Conservation (phyloP, 352 stramenopile species). For the Phytophthora sp. region DNA sequence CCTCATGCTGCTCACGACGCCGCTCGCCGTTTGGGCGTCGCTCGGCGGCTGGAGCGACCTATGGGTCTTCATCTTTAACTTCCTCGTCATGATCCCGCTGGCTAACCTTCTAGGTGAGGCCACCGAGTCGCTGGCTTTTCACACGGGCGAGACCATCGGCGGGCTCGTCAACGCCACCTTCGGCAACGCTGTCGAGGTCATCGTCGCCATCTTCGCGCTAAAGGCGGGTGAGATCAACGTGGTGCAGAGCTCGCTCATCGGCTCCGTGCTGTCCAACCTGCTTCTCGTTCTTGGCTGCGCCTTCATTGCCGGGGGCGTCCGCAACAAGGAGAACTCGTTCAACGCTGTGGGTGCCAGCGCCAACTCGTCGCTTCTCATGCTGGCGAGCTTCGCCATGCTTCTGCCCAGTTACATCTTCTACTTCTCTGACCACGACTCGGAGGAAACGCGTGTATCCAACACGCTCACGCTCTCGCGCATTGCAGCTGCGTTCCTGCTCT, state of each 20-base stretch:
- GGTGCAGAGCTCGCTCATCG: conserved; percentile 96
- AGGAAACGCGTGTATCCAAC: conserved; percentile 70
- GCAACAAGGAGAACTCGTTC: conserved; percentile 90
- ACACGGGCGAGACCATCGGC: conserved; percentile 97
- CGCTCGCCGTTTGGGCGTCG: conserved; percentile 76
- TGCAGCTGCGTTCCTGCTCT: conserved; percentile 81
- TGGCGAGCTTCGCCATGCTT: conserved; percentile 94
- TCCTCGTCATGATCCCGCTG: conserved; percentile 96
- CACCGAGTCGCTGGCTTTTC: conserved; percentile 96
- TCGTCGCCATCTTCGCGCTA: conserved; percentile 96
- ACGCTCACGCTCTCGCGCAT: conserved; percentile 83
- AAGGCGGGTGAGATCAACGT: conserved; percentile 94
- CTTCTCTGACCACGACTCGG: conserved; percentile 76
- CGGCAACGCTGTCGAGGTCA: conserved; percentile 97
- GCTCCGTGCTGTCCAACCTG: conserved; percentile 98
- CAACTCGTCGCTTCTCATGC: conserved; percentile 95
- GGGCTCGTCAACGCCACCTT: conserved; percentile 98
- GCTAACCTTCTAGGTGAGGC: conserved; percentile 96
- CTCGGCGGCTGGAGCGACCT: conserved; percentile 67
- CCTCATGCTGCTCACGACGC: conserved; percentile 61
- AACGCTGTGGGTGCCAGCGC: conserved; percentile 92
- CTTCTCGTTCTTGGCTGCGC: conserved; percentile 97
- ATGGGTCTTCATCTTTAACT: conserved; percentile 95
- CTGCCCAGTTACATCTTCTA: conserved; percentile 94
- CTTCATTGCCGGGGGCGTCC: conserved; percentile 92